Evolutionary conservation across 352 stramenopile genomes (phyloP).

Genomic region (Thalassiosira ordinaria): DNA sequence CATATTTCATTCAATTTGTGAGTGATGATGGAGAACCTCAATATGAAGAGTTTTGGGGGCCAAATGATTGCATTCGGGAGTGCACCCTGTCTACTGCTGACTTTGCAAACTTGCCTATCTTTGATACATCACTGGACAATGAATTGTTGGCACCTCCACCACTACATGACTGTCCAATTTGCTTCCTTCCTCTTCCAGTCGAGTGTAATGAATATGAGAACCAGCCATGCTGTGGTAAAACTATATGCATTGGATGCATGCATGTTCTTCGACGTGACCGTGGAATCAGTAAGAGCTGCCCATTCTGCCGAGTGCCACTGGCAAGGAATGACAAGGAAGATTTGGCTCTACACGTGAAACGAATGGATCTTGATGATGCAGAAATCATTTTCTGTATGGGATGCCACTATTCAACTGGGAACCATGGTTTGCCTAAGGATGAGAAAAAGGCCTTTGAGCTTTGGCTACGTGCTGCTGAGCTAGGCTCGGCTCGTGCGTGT

Average conservation of each 20-base stretch:
- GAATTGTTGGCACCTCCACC: too few species aligned
- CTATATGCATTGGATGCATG: slow-evolving; percentile 6
- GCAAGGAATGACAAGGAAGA: not conserved
- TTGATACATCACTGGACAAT: too few species aligned
- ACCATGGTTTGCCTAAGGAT: slow-evolving; percentile 1
- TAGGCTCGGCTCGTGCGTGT: slow-evolving; percentile 9
- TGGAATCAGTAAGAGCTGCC: not conserved
- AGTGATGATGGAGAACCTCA: too few species aligned
- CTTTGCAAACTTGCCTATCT: not conserved
- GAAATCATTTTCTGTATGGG: slow-evolving; percentile 12
- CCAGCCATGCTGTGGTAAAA: slow-evolving; percentile 2
- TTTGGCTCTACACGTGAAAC: slow-evolving; percentile 3
- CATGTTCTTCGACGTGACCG: not conserved
- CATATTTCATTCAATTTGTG: too few species aligned
- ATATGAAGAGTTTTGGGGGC: slow-evolving; percentile 27
- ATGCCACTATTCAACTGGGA: slow-evolving; percentile 3
- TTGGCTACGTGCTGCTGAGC: slow-evolving; percentile 8
- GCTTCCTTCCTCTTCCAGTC: too few species aligned
- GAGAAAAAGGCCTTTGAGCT: slow-evolving; percentile 12
- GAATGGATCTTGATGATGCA: slow-evolving; percentile 3
- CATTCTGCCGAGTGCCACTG: slow-evolving; percentile 8
- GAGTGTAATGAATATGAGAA: slow-evolving; percentile 7
- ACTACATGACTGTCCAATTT: too few species aligned
- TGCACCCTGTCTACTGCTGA: not conserved
- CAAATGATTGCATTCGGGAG: slow-evolving; percentile 3